Conservation (phyloP, 495 filamentous ascomycete species). For the Tirmania nivea region DNA sequence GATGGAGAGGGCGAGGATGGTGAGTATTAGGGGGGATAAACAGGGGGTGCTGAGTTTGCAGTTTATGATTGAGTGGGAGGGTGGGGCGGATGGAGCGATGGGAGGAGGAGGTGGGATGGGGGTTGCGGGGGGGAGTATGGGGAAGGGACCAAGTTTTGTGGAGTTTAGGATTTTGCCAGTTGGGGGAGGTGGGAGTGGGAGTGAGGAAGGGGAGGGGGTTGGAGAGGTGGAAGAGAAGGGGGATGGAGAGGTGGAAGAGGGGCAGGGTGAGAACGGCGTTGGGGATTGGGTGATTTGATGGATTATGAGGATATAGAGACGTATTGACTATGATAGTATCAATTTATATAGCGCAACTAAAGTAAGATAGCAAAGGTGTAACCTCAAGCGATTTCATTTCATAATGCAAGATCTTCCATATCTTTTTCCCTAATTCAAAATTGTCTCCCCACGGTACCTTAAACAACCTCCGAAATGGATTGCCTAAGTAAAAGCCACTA, state of each 20-base stretch:
- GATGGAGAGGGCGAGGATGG: constrained; percentile 79
- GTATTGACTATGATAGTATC: no score
- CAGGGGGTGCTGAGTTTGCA: constrained; percentile 85
- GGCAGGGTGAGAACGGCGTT: no score
- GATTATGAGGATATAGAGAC: no score
- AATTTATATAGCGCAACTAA: no score
- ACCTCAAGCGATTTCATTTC: no score
- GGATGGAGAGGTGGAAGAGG: not conserved
- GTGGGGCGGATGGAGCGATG: constrained; percentile 15
- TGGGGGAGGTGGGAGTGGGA: constrained; percentile 36
- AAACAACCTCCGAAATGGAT: constrained; percentile 32
- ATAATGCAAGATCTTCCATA: no score
- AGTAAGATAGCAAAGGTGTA: no score
- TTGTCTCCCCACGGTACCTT: constrained; percentile 1
- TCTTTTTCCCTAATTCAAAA: no score
- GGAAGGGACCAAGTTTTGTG: not conserved
- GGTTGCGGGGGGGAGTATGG: not conserved
- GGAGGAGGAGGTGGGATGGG: constrained; percentile 2
- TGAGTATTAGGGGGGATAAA: constrained; percentile 67
- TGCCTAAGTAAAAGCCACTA: constrained; percentile 5
- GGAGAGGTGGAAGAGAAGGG: not conserved
- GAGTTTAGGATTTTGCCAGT: constrained; percentile 38
- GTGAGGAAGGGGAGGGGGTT: constrained; percentile 13
- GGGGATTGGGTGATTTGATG: no score
- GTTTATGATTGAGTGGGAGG: constrained; percentile 75